Percentiles rank a stretch among this genome's conserved stretches.
phyloP scores from a whole-genome alignment of 768 basidiomycete species.

The Strobilomyces confusus region DNA sequence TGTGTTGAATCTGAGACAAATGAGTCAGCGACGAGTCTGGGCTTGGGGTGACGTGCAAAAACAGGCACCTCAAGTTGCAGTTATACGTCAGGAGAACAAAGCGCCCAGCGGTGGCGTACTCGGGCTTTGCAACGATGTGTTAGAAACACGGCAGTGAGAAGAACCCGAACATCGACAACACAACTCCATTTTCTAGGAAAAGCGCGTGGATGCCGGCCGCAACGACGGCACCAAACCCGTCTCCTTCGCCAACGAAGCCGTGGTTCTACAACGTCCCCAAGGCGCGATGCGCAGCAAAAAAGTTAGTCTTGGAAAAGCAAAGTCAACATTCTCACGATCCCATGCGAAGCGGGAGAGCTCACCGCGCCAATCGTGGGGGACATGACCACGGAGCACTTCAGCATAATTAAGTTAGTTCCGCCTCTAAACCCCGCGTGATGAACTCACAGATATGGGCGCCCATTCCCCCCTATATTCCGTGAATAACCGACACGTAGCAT shows the following conservation, averaged over 20 bases:
- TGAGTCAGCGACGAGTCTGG: background rate
- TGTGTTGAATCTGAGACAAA: conserved; percentile 63
- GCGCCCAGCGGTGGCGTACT: conserved; percentile 69
- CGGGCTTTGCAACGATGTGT: conserved; percentile 74
- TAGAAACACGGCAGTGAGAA: conserved; percentile 93
- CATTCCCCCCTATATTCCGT: conserved; percentile 87
- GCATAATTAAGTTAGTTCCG: conserved; percentile 4
- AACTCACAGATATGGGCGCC: conserved; percentile 85
- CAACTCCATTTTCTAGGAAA: conserved; percentile 70
- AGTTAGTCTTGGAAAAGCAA: conserved; percentile 63
- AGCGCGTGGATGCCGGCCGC: conserved; percentile 69
- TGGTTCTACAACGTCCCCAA: conserved; percentile 73
- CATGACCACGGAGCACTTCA: conserved; percentile 83
- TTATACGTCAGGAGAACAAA: conserved; percentile 89
- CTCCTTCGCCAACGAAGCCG: conserved; percentile 5
- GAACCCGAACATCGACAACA: conserved; percentile 82
- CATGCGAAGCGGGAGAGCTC: conserved; percentile 20
- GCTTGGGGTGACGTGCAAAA: conserved; percentile 40
- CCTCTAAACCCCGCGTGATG: conserved; percentile 9
- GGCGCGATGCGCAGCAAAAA: conserved; percentile 76
- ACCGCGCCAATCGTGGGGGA: conserved; percentile 87
- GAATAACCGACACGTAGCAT: conserved; percentile 71
- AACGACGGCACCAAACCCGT: conserved; percentile 71
- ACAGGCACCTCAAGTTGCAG: conserved; percentile 76
- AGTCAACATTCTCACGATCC: conserved; percentile 11